phyloP scores from a whole-genome alignment of 352 stramenopile species.

The Phytophthora sojae region DNA sequence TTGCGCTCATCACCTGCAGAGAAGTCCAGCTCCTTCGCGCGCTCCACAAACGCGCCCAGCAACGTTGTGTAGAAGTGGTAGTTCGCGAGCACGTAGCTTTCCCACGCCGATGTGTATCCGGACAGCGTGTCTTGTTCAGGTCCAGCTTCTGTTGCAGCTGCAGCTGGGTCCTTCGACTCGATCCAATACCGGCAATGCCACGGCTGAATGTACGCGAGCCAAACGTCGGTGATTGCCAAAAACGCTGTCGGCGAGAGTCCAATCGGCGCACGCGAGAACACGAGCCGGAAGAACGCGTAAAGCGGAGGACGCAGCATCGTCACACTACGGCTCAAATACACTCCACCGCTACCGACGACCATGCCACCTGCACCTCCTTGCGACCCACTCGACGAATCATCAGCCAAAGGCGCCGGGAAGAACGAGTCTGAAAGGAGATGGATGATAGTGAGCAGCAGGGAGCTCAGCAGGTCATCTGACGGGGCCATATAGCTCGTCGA shows the following conservation, averaged over 20 bases:
- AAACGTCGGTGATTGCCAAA: conserved; percentile 84
- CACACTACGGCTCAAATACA: conserved; percentile 79
- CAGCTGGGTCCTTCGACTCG: conserved; percentile 35
- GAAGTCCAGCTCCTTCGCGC: conserved; percentile 87
- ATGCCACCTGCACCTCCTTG: conserved; percentile 32
- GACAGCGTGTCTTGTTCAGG: conserved; percentile 14
- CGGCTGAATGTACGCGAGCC: conserved; percentile 87
- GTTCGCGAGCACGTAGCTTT: conserved; percentile 87
- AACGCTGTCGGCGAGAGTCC: conserved; percentile 83
- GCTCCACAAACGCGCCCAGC: conserved; percentile 80
- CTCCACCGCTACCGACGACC: conserved; percentile 47
- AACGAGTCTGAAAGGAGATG: conserved; percentile 85
- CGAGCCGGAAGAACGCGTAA: conserved; percentile 85
- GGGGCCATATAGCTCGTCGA: conserved; percentile 87
- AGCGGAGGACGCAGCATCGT: conserved; percentile 76
- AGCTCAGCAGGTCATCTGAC: conserved; percentile 85
- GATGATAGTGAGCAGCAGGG: conserved; percentile 83
- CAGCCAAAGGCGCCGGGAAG: conserved; percentile 62
- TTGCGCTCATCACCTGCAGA: conserved; percentile 68
- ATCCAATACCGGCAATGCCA: conserved; percentile 83
- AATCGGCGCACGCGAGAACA: conserved; percentile 85
- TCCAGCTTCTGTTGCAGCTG: conserved; percentile 6
- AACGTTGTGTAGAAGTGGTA: conserved; percentile 91
- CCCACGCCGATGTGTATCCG: conserved; percentile 69
- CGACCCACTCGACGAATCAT: conserved; percentile 30